Conservation (phyloP, 2,329 filamentous ascomycete species). For the Sordariomycetes sp. region DNA sequence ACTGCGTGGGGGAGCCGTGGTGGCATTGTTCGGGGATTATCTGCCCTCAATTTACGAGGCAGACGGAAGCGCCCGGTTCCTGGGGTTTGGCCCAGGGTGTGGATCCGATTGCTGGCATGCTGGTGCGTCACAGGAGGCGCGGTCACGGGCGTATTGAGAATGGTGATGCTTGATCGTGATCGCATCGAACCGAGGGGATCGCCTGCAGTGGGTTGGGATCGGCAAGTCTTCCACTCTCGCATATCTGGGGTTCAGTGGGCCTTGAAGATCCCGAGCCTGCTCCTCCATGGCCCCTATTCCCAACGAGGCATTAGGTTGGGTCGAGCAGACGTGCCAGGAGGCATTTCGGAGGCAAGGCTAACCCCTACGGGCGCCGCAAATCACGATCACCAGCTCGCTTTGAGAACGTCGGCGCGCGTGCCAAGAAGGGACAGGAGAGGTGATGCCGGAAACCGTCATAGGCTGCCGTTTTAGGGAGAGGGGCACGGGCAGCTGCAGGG, state of each 20-base stretch:
- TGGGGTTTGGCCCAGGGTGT: too few relatives aligned
- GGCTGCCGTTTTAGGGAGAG: neutral
- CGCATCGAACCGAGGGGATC: neutral
- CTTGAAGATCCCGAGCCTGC: too few relatives aligned
- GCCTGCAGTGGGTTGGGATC: neutral
- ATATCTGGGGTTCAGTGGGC: neutral
- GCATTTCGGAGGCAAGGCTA: too few relatives aligned
- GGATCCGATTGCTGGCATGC: too few relatives aligned
- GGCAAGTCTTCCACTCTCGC: neutral
- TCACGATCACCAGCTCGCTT: neutral
- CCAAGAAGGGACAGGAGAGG: neutral
- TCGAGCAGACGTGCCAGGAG: neutral
- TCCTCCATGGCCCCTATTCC: too few relatives aligned
- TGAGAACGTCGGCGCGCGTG: neutral
- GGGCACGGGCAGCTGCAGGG: neutral
- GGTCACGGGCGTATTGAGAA: too few relatives aligned
- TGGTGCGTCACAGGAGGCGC: too few relatives aligned
- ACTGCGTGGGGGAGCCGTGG: too few relatives aligned
- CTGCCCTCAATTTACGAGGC: too few relatives aligned
- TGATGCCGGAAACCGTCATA: neutral
- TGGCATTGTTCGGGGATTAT: too few relatives aligned
- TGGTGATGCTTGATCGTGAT: neutral
- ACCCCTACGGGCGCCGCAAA: neutral
- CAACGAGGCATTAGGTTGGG: too few relatives aligned
- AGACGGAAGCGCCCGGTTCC: too few relatives aligned